phyloP scores from a whole-genome alignment of 108 stramenopile genomes.

The Cyclotella baltica region DNA sequence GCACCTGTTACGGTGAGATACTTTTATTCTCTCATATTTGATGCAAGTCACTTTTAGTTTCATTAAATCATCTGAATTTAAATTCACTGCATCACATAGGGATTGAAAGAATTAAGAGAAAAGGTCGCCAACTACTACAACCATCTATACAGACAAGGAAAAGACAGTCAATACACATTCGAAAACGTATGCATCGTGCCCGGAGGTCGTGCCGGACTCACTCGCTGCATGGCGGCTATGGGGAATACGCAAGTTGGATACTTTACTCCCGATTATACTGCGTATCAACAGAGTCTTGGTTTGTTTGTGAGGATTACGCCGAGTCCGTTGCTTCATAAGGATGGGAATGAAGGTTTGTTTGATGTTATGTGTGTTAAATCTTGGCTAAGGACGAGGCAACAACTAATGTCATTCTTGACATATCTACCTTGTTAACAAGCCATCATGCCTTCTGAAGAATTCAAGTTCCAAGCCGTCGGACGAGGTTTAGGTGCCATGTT shows the following conservation, averaged over 20 bases:
- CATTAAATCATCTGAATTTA: neutral
- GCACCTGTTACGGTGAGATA: slow-evolving; percentile 36
- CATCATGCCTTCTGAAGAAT: slow-evolving; percentile 49
- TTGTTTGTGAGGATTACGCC: slow-evolving; percentile 55
- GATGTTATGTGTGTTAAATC: neutral
- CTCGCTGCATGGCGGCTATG: slow-evolving; percentile 55
- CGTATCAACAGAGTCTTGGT: slow-evolving; percentile 56
- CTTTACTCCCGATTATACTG: slow-evolving; percentile 62
- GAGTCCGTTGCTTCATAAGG: slow-evolving; percentile 44
- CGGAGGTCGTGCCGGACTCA: slow-evolving; percentile 56
- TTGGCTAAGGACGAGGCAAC: neutral
- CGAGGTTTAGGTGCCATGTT: slow-evolving; percentile 52
- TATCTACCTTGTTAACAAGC: slow-evolving; percentile 6
- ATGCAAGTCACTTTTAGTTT: too few species aligned
- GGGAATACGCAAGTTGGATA: slow-evolving; percentile 54
- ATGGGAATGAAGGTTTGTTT: slow-evolving; percentile 26
- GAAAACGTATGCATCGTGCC: slow-evolving; percentile 66
- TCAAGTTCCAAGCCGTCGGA: slow-evolving; percentile 46
- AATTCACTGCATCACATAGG: neutral
- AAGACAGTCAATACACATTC: slow-evolving; percentile 48
- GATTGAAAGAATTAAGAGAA: slow-evolving; percentile 27
- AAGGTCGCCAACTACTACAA: slow-evolving; percentile 58
- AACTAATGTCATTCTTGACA: neutral
- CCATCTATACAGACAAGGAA: slow-evolving; percentile 54
- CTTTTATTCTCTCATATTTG: neutral